Percentiles rank a stretch among this genome's conserved stretches.
Conservation (phyloP, 1,139 yeast genomes). For the Hemisphaericaspora subhashii region DNA sequence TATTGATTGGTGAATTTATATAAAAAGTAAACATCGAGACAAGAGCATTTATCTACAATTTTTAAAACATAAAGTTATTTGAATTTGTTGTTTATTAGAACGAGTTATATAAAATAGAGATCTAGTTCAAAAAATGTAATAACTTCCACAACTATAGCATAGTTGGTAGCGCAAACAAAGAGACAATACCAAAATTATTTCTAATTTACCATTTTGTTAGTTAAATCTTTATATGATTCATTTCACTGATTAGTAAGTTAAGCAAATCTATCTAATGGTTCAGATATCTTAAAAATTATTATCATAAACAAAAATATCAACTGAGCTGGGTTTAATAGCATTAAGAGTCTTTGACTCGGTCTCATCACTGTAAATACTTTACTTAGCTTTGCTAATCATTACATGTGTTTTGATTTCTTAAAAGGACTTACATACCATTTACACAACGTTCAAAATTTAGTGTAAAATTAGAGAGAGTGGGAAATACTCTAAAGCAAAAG, state of each 20-base stretch:
- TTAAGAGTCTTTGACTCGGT: constrained; percentile 44
- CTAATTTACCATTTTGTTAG: not conserved
- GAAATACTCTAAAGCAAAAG: no score
- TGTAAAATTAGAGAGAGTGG: no score
- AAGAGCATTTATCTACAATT: no score
- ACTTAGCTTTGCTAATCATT: not conserved
- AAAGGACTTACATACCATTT: constrained; percentile 3
- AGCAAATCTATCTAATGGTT: constrained; percentile 10
- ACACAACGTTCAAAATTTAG: no score
- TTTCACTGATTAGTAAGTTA: no score
- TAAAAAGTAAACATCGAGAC: no score
- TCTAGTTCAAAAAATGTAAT: not conserved
- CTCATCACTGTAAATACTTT: constrained; percentile 30
- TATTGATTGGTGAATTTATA: not conserved
- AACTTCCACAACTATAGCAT: no score
- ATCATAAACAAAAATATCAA: constrained; percentile 52
- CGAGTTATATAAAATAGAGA: not conserved
- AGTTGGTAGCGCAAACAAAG: no score
- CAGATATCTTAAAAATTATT: constrained; percentile 42
- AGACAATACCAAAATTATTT: not conserved
- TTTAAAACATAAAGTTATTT: no score
- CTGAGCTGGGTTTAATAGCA: constrained; percentile 49
- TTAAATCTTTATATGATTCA: not conserved
- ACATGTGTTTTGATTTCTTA: no score
- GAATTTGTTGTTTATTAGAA: not conserved